Conservation (phyloP, 1,284 basidiomycete genomes). For the Inonotus obliquus region DNA sequence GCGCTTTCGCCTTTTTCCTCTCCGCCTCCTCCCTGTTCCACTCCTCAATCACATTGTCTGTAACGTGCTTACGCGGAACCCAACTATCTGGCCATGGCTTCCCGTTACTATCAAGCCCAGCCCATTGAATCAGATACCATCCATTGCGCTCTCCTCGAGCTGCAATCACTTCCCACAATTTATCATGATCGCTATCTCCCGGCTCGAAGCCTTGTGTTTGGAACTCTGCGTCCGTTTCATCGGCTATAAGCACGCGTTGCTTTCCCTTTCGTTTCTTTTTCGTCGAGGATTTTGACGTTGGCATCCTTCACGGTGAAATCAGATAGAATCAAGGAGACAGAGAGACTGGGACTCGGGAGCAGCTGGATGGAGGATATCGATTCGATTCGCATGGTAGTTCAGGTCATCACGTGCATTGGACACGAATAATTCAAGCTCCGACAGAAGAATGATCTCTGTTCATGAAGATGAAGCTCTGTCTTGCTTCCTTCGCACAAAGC, state of each 20-base stretch:
- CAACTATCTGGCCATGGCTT: constrained; percentile 19
- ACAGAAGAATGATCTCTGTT: not conserved
- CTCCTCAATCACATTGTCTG: constrained; percentile 17
- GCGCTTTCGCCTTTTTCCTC: not conserved
- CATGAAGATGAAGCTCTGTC: no score
- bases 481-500: no score
- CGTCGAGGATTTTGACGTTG: not conserved
- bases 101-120: constrained; percentile 12
- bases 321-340: not conserved
- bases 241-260: not conserved
- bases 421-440: not conserved
- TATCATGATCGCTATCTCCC: constrained; percentile 9
- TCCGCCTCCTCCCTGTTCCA: constrained; percentile 17
- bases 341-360: no score
- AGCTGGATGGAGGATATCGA: not conserved
- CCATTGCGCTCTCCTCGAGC: constrained; percentile 10
- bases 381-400: no score
- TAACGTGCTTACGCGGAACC: constrained; percentile 17
- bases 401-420: not conserved
- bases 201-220: constrained; percentile 15
- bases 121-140: constrained; percentile 13
- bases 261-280: not conserved
- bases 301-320: no score
- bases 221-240: not conserved
- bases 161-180: constrained; percentile 11